phyloP scores from a whole-genome alignment of 441 rosid species.

The Omphalea diandra region DNA sequence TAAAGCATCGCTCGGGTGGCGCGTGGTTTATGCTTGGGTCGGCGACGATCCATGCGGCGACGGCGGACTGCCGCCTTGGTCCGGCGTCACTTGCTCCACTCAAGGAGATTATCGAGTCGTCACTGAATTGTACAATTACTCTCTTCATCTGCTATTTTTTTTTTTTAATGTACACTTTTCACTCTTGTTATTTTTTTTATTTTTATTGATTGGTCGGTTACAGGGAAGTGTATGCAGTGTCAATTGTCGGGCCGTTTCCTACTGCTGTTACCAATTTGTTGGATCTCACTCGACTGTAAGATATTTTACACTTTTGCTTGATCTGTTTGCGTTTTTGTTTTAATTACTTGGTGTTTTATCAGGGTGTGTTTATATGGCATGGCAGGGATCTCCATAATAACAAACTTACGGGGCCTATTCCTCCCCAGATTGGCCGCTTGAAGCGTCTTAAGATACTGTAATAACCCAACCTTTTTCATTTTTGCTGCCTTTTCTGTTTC shows the following conservation, averaged over 20 bases:
- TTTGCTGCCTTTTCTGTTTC: slow-evolving; percentile 5
- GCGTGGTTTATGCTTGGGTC: slow-evolving; percentile 82
- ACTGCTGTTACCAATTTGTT: slow-evolving; percentile 68
- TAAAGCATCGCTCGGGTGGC: slow-evolving; percentile 74
- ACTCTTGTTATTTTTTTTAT: too few relatives aligned
- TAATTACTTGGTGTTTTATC: too few relatives aligned
- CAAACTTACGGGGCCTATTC: slow-evolving; percentile 89
- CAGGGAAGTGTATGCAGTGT: slow-evolving; percentile 86
- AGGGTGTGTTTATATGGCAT: too few relatives aligned
- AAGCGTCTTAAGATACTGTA: slow-evolving; percentile 86
- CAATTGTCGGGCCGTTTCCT: slow-evolving; percentile 76
- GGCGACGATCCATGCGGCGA: slow-evolving; percentile 90
- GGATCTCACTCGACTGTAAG: slow-evolving; percentile 75
- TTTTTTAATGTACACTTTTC: too few relatives aligned
- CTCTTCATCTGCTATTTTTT: too few relatives aligned
- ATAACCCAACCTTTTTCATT: too few relatives aligned
- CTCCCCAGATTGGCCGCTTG: slow-evolving; percentile 75
- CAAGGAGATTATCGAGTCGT: slow-evolving; percentile 68
- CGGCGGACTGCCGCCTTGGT: slow-evolving; percentile 70
- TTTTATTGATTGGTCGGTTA: slow-evolving; percentile 18
- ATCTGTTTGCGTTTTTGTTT: background rate
- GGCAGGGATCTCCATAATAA: slow-evolving; percentile 88
- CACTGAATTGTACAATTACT: slow-evolving; percentile 52
- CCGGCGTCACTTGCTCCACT: slow-evolving; percentile 76
- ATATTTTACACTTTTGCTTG: background rate